Evolutionary conservation across 352 stramenopile species (phyloP).

Genomic region (Phytophthora syringae): DNA sequence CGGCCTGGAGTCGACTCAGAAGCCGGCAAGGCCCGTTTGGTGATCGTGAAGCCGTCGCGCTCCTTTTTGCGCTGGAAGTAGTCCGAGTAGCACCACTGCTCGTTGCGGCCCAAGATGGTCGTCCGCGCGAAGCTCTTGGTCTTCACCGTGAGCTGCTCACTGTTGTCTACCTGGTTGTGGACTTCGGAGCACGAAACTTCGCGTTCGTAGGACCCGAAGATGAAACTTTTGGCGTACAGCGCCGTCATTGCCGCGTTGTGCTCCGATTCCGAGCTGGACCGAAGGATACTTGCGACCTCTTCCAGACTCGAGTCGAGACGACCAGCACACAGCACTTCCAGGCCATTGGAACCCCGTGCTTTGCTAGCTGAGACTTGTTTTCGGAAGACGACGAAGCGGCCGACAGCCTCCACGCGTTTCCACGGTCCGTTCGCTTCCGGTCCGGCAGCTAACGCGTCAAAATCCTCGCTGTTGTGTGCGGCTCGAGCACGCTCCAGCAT

Average conservation of each 20-base stretch:
- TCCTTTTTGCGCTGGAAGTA: conserved; percentile 37
- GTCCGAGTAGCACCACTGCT: conserved; percentile 48
- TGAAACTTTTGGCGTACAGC: conserved; percentile 41
- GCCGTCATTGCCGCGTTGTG: conserved; percentile 38
- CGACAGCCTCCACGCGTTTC: conserved; percentile 28
- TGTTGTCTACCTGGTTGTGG: conserved; percentile 8
- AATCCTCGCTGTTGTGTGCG: conserved; percentile 26
- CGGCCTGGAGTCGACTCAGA: conserved; percentile 22
- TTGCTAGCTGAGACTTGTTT: conserved; percentile 4
- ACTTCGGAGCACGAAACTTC: conserved; percentile 22
- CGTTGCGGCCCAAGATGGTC: conserved; percentile 35
- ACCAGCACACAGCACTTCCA: conserved; percentile 43
- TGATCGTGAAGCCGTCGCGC: conserved; percentile 41
- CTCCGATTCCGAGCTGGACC: conserved; percentile 17
- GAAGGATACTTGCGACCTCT: conserved; percentile 35
- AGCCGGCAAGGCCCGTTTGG: conserved; percentile 31
- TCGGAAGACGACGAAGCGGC: conserved; percentile 37
- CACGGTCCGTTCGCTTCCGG: conserved; percentile 24
- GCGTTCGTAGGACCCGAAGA: conserved; percentile 43
- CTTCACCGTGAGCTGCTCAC: conserved; percentile 42
- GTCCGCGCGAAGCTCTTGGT: conserved; percentile 43
- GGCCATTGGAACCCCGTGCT: conserved; percentile 4
- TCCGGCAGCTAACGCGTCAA: conserved; percentile 26
- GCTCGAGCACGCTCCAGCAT: conserved; percentile 33
- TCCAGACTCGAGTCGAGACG: conserved; percentile 36